Conservation (phyloP, 2,329 filamentous ascomycete species). For the Thelonectria rubi region DNA sequence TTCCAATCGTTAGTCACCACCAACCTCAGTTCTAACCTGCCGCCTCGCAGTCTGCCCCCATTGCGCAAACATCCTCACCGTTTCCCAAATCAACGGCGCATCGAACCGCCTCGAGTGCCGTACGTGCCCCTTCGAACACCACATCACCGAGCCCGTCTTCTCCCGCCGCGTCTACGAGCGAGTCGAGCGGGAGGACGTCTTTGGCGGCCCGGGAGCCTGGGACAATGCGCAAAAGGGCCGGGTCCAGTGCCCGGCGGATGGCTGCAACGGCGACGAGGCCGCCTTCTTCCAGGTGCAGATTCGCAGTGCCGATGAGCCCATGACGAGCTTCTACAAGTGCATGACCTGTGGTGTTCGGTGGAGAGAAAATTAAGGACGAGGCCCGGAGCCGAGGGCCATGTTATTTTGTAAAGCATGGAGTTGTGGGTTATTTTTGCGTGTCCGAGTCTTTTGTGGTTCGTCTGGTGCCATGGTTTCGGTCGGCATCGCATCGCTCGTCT, state of each 20-base stretch:
- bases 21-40: not conserved
- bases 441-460: not conserved
- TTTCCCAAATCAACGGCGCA: conserved; percentile 66
- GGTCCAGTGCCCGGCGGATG: conserved; percentile 83
- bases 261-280: conserved; percentile 83
- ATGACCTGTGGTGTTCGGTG: conserved; percentile 73
- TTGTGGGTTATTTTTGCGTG: conserved; percentile 19
- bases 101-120: conserved; percentile 92
- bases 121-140: conserved; percentile 92
- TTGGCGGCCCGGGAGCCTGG: conserved; percentile 89
- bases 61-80: conserved; percentile 85
- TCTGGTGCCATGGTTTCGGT: not conserved
- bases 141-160: conserved; percentile 81
- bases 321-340: conserved; percentile 95
- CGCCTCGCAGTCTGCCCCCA: conserved; percentile 74
- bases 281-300: conserved; percentile 98
- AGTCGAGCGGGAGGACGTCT: conserved; percentile 88
- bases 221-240: conserved; percentile 87
- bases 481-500: not conserved
- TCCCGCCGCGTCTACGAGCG: conserved; percentile 85
- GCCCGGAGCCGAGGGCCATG: not conserved
- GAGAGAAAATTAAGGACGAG: conserved; percentile 66
- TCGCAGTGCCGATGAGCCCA: conserved; percentile 96
- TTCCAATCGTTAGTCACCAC: conserved; percentile 9
- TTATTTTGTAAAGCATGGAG: conserved; percentile 23